Percentiles rank a stretch among this genome's conserved stretches.
These are phyloP conservation scores for Flaveria floridana DNA, from an alignment of 140 eudicot genomes.

Conservation along the genomic window DNA sequence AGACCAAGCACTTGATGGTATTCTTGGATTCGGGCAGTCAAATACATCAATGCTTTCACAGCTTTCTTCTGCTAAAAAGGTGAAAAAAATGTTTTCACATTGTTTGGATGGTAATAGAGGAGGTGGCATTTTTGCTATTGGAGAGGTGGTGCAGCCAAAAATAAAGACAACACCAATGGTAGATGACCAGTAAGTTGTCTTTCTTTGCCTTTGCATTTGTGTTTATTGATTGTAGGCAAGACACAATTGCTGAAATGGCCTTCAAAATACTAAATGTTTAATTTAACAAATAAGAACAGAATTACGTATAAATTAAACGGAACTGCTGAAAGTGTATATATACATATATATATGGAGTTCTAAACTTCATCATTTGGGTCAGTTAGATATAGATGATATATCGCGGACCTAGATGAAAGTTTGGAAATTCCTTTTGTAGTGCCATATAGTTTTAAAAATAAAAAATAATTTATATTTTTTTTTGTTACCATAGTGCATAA, in stretches of 20 bases:
- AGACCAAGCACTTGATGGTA: conserved; percentile 69
- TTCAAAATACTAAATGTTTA: not conserved
- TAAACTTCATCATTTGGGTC: not conserved
- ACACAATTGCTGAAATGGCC: not conserved
- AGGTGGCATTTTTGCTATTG: conserved; percentile 81
- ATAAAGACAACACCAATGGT: conserved; percentile 55
- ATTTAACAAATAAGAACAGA: not conserved
- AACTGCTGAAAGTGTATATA: not conserved
- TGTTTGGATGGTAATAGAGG: conserved; percentile 68
- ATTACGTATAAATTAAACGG: not conserved
- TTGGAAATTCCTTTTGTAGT: not conserved
- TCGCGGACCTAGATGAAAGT: not conserved
- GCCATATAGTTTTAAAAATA: not conserved
- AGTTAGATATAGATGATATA: not conserved
- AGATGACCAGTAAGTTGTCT: conserved; percentile 24
- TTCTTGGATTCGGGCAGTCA: conserved; percentile 74
- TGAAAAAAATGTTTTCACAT: conserved; percentile 67
- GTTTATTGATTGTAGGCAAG: not conserved
- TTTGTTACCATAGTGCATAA: not conserved
- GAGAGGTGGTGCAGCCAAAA: conserved; percentile 70
- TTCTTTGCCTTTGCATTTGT: not conserved
- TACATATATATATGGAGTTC: not conserved
- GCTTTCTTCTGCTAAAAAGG: conserved; percentile 55
- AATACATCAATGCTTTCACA: conserved; percentile 70
- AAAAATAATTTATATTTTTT: too few species aligned